phyloP scores from a whole-genome alignment of 2,329 filamentous ascomycete genomes.

The Cercospora berteroae region DNA sequence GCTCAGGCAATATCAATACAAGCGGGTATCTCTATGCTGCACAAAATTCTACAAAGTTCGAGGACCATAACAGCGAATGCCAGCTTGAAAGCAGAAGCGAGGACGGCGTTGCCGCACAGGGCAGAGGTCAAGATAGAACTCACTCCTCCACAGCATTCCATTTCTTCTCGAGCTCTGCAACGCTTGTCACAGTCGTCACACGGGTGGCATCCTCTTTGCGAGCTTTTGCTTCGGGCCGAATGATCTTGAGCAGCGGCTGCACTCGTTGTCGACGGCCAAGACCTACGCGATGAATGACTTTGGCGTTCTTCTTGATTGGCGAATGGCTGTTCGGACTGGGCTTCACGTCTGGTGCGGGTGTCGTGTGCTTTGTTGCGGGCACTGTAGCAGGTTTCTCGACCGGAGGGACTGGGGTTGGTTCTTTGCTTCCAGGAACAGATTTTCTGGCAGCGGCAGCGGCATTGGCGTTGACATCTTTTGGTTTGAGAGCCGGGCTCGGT shows the following conservation, averaged over 20 bases:
- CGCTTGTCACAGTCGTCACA: constrained; percentile 17
- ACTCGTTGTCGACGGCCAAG: constrained; percentile 49
- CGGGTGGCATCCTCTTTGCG: constrained; percentile 16
- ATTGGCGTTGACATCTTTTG: constrained; percentile 14
- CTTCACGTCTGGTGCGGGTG: constrained; percentile 11
- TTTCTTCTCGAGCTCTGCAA: constrained; percentile 16
- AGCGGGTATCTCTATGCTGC: background rate
- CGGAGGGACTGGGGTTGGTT: constrained; percentile 5
- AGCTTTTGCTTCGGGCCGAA: constrained; percentile 20
- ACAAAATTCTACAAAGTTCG: background rate
- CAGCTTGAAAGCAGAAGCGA: background rate
- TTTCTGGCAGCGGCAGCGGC: background rate
- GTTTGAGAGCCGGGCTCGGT: background rate
- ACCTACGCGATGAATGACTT: constrained; percentile 47
- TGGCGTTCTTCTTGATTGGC: constrained; percentile 28
- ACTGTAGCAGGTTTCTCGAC: constrained; percentile 5
- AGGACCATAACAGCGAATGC: background rate
- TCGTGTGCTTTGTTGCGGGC: background rate
- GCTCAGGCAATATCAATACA: background rate
- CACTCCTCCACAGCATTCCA: constrained; percentile 8
- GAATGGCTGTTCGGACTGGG: constrained; percentile 18
- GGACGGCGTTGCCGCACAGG: background rate
- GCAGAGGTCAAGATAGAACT: background rate
- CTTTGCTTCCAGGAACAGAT: background rate
- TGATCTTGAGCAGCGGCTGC: constrained; percentile 42